Evolutionary conservation across 148 eudicot genomes (phyloP).

Genomic region (Euryodendron excelsum): DNA sequence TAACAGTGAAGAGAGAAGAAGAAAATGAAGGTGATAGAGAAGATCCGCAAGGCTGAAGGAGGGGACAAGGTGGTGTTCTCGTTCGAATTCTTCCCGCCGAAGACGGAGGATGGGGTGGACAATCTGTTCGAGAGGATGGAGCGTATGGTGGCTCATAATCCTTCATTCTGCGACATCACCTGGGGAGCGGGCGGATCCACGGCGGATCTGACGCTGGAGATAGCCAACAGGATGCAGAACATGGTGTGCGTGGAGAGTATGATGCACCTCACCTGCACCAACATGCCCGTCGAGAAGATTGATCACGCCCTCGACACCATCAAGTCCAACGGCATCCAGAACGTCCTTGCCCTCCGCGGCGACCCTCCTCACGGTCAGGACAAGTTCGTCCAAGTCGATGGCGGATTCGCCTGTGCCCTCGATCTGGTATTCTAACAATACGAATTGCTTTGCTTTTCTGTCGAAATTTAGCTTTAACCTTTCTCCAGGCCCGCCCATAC

Average conservation of each 20-base stretch:
- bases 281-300: constrained; percentile 91
- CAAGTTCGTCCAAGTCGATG: constrained; percentile 84
- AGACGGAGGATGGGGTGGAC: constrained; percentile 90
- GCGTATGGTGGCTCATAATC: constrained; percentile 76
- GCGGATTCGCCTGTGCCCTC: constrained; percentile 91
- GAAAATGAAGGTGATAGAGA: constrained; percentile 89
- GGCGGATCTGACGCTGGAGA: constrained; percentile 87
- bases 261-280: constrained; percentile 98
- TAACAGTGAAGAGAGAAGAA: no score
- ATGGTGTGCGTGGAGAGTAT: constrained; percentile 84
- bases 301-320: constrained; percentile 75
- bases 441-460: no score
- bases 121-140: constrained; percentile 95
- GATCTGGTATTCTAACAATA: constrained; percentile 44
- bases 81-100: constrained; percentile 94
- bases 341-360: constrained; percentile 90
- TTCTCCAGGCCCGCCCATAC: neutral
- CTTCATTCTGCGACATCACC: constrained; percentile 86
- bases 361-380: constrained; percentile 99
- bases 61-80: constrained; percentile 58
- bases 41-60: constrained; percentile 53
- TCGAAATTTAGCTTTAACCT: no score
- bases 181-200: constrained; percentile 99
- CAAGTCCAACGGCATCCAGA: constrained; percentile 71
- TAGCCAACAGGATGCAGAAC: constrained; percentile 88